Evolutionary conservation across 2,329 filamentous ascomycete genomes (phyloP).

Genomic region (Apiospora arundinis): DNA sequence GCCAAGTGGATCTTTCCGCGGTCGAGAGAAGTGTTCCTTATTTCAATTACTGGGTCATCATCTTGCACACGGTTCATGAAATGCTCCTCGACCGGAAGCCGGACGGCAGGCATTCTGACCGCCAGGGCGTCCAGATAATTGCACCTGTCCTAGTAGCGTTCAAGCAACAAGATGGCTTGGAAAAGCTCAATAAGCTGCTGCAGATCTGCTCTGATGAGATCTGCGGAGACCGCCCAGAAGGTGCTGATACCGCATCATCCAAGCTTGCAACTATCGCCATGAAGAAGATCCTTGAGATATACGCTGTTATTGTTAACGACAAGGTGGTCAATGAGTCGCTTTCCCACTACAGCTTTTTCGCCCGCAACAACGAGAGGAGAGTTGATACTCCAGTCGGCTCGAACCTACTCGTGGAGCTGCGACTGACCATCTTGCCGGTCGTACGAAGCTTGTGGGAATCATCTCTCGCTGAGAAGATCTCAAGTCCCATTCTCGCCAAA

Average conservation of each 20-base stretch:
- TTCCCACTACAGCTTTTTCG: slow-evolving; percentile 56
- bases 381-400: slow-evolving; percentile 54
- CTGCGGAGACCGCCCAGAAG: slow-evolving; percentile 43
- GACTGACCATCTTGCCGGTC: slow-evolving; percentile 78
- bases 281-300: slow-evolving; percentile 85
- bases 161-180: slow-evolving; percentile 79
- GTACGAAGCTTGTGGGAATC: slow-evolving; percentile 86
- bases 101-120: slow-evolving; percentile 53
- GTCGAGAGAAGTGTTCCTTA: slow-evolving; percentile 63
- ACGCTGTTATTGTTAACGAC: slow-evolving; percentile 74
- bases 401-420: slow-evolving; percentile 87
- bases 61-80: slow-evolving; percentile 78
- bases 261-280: slow-evolving; percentile 65
- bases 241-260: slow-evolving; percentile 52
- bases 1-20: slow-evolving; percentile 63
- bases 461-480: slow-evolving; percentile 79
- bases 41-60: slow-evolving; percentile 82
- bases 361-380: slow-evolving; percentile 49
- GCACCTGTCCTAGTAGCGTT: slow-evolving; percentile 87
- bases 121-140: slow-evolving; percentile 60
- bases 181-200: slow-evolving; percentile 75
- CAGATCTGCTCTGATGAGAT: slow-evolving; percentile 69
- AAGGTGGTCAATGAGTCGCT: slow-evolving; percentile 82
- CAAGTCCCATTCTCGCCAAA: slow-evolving; percentile 76
- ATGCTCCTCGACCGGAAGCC: slow-evolving; percentile 74